Percentiles rank a stretch among this genome's conserved stretches.
phyloP scores from a whole-genome alignment of 345 rosid species.

The Citrus glauca region DNA sequence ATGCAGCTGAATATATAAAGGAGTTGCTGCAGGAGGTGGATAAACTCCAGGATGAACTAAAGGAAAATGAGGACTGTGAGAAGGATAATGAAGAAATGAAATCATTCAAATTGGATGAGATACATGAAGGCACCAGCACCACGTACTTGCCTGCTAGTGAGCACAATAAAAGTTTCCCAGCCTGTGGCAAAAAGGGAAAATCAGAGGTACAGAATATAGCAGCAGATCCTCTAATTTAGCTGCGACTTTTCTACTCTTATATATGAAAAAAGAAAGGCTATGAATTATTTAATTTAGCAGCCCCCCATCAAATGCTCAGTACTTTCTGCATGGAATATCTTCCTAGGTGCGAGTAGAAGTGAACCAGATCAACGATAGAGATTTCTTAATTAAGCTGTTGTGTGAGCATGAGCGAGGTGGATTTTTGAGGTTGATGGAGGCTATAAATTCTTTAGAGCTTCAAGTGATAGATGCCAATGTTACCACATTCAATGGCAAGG shows the following conservation, averaged over 20 bases:
- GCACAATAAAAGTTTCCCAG: constrained; percentile 17
- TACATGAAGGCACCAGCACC: constrained; percentile 4
- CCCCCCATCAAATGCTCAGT: not conserved
- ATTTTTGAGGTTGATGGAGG: constrained; percentile 60
- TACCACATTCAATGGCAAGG: constrained; percentile 47
- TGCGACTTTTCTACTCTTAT: not conserved
- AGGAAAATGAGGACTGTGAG: constrained; percentile 33
- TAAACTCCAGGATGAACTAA: constrained; percentile 59
- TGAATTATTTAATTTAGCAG: not conserved
- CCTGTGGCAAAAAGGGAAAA: constrained; percentile 1
- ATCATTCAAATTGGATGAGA: constrained; percentile 10
- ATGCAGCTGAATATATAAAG: constrained; percentile 70
- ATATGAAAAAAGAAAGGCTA: not conserved
- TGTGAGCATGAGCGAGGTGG: constrained; percentile 48
- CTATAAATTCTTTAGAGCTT: constrained; percentile 47
- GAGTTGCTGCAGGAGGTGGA: constrained; percentile 47
- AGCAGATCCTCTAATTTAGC: not conserved
- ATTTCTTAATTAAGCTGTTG: constrained; percentile 45
- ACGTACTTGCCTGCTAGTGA: constrained; percentile 1
- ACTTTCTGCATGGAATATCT: not conserved
- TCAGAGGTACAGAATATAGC: constrained; percentile 27
- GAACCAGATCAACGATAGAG: constrained; percentile 44
- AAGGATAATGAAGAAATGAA: constrained; percentile 19
- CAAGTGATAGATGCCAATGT: constrained; percentile 64
- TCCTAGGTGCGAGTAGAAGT: constrained; percentile 57